A percentile compares a stretch with the other conserved stretches of the same genome.
Evolutionary conservation across 768 basidiomycete genomes (phyloP).

Genomic region (Mycena vitilis): DNA sequence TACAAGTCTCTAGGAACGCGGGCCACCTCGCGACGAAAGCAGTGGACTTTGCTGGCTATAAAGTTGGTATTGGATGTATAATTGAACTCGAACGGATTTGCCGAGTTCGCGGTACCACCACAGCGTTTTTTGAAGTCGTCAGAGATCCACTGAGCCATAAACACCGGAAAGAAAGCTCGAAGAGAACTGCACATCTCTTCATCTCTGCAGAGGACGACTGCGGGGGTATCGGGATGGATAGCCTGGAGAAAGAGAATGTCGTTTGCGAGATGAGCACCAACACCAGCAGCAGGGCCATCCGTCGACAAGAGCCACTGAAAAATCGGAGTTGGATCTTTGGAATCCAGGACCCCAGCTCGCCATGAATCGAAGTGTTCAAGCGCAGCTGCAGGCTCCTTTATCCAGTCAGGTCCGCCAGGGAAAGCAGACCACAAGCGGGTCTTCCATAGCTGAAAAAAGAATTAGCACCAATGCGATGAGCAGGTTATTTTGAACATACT

Average conservation of each 20-base stretch:
- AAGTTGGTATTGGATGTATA: background rate
- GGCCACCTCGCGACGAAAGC: background rate
- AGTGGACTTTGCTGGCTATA: background rate
- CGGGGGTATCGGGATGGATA: background rate
- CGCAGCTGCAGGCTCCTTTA: background rate
- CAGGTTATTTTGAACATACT: background rate
- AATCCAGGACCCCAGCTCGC: background rate
- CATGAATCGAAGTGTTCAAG: background rate
- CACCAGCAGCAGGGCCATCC: background rate
- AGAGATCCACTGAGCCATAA: slow-evolving; percentile 3
- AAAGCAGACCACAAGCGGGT: background rate
- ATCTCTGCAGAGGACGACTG: background rate
- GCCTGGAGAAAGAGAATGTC: background rate
- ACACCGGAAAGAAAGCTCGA: background rate
- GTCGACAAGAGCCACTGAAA: background rate
- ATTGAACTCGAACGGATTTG: background rate
- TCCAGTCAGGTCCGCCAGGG: background rate
- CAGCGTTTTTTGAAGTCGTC: slow-evolving; percentile 3
- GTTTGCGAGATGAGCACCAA: background rate
- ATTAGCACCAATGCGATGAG: too few species aligned
- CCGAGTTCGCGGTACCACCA: background rate
- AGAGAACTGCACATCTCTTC: background rate
- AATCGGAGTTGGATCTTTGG: background rate
- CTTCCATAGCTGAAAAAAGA: background rate
- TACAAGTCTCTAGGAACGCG: background rate